A percentile compares a stretch with the other conserved stretches of the same genome.
These are phyloP conservation scores for Neurospora sp. DNA, from an alignment of 495 filamentous ascomycete species.

Conservation along the genomic window DNA sequence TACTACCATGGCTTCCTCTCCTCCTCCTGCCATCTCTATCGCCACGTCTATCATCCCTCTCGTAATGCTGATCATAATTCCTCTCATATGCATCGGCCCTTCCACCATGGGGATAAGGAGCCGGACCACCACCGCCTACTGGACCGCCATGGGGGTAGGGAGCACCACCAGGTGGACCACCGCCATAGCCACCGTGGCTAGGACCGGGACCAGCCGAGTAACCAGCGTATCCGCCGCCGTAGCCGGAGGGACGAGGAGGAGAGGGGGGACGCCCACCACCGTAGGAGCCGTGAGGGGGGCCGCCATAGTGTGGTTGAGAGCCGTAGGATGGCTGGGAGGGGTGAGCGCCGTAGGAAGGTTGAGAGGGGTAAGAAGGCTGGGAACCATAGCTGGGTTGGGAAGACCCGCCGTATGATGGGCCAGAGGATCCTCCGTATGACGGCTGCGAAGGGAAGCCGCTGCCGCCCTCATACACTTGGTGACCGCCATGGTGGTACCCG, in stretches of 20 bases:
- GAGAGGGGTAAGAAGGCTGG: neutral
- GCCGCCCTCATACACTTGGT: neutral
- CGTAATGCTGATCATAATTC: neutral
- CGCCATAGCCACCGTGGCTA: neutral
- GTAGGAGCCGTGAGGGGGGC: neutral
- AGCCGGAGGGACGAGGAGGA: neutral
- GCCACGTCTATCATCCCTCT: neutral
- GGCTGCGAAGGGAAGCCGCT: slow-evolving; percentile 1
- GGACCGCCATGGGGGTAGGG: neutral
- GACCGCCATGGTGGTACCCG: neutral
- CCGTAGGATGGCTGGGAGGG: neutral
- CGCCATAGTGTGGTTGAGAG: neutral
- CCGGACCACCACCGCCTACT: neutral
- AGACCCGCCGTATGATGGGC: neutral
- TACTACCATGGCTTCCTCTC: neutral
- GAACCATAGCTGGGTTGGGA: neutral
- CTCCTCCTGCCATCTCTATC: neutral
- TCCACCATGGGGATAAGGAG: neutral
- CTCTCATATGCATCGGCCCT: neutral
- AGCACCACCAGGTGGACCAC: neutral
- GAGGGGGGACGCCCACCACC: neutral
- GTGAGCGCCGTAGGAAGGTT: neutral
- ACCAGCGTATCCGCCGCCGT: neutral
- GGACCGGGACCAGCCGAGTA: neutral
- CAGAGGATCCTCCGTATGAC: neutral